Conservation (phyloP, 805 yeast genomes). For the Danielia oregonensis region DNA sequence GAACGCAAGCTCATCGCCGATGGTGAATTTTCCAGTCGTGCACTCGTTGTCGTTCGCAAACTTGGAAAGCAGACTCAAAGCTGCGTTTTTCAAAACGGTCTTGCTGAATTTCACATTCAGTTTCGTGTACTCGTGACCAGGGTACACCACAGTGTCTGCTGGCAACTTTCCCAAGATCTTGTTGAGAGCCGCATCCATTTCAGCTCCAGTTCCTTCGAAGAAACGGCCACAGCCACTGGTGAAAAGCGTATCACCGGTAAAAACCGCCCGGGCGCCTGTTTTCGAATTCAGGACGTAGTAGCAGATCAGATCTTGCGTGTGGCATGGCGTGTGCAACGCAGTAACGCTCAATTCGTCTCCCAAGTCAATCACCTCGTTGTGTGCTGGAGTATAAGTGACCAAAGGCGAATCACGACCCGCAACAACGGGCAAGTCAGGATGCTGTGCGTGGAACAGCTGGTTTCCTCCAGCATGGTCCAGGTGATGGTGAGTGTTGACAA, state of each 20-base stretch:
- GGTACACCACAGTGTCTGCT: conserved; percentile 67
- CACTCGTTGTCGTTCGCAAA: conserved; percentile 55
- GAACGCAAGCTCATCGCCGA: conserved; percentile 73
- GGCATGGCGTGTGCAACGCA: conserved; percentile 95
- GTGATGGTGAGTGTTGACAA: conserved; percentile 96
- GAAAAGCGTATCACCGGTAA: conserved; percentile 95
- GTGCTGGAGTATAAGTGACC: conserved; percentile 67
- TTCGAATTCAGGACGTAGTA: conserved; percentile 66
- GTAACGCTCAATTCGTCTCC: conserved; percentile 65
- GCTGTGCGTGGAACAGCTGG: conserved; percentile 35
- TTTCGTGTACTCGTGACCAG: conserved; percentile 95
- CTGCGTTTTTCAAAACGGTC: conserved; percentile 52
- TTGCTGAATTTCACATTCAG: conserved; percentile 77
- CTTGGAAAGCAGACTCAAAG: conserved; percentile 50
- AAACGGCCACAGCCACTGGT: conserved; percentile 95
- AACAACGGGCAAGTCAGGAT: conserved; percentile 57
- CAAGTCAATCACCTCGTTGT: conserved; percentile 56
- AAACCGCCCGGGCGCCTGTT: conserved; percentile 68
- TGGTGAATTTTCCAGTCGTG: conserved; percentile 84
- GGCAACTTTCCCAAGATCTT: conserved; percentile 59
- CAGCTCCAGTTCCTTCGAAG: conserved; percentile 82
- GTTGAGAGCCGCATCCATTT: conserved; percentile 75
- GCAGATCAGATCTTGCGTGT: conserved; percentile 94
- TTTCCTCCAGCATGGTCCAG: conserved; percentile 94
- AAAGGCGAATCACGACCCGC: conserved; percentile 81